A percentile compares a stretch with the other conserved stretches of the same genome.
These are phyloP conservation scores for Vanderwaltozyma tropicalis DNA, from an alignment of 805 yeast species.

Conservation along the genomic window DNA sequence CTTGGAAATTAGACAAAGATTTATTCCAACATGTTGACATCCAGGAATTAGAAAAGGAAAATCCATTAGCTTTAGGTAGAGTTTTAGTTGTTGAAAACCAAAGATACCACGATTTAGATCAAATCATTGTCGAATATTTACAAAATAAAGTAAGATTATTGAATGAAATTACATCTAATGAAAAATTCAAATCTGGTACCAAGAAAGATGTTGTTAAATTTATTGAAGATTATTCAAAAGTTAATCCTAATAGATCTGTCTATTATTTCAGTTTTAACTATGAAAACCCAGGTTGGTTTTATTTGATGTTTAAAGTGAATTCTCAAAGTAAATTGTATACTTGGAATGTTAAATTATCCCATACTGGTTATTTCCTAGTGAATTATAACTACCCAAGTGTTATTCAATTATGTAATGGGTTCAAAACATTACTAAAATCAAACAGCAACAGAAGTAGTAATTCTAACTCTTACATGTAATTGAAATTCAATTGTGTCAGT, in stretches of 20 bases:
- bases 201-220: constrained; percentile 72
- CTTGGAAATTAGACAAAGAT: constrained; percentile 92
- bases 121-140: constrained; percentile 77
- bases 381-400: constrained; percentile 84
- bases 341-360: constrained; percentile 87
- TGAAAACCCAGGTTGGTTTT: constrained; percentile 89
- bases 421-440: constrained; percentile 52
- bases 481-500: too few species aligned
- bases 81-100: constrained; percentile 55
- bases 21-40: constrained; percentile 87
- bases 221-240: constrained; percentile 81
- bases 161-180: constrained; percentile 74
- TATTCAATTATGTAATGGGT: constrained; percentile 83
- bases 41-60: constrained; percentile 58
- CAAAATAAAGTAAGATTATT: constrained; percentile 75
- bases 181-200: constrained; percentile 75
- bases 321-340: constrained; percentile 57
- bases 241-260: constrained; percentile 81
- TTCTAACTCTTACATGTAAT: not conserved
- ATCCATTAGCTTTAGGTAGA: constrained; percentile 51
- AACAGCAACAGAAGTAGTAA: constrained; percentile 11
- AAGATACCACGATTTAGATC: constrained; percentile 81
- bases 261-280: constrained; percentile 88
- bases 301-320: constrained; percentile 74
- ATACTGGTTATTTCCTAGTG: constrained; percentile 73